Evolutionary conservation across 2,329 filamentous ascomycete genomes (phyloP).

Genomic region (Phialophora expanda): DNA sequence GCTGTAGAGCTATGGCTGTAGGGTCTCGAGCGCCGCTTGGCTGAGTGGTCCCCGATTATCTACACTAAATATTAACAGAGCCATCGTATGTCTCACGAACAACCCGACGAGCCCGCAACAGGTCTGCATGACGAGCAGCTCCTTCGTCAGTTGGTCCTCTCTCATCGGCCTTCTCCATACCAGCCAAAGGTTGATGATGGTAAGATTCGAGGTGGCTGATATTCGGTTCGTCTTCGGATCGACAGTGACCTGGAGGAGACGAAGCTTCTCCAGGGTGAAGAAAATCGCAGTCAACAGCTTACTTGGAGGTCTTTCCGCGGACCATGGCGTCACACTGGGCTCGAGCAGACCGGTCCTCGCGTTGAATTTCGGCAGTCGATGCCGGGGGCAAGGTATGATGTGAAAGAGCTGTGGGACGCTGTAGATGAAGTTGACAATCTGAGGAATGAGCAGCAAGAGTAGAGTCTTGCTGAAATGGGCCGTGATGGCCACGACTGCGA

Average conservation of each 20-base stretch:
- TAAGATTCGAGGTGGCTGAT: slow-evolving; percentile 84
- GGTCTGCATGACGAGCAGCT: slow-evolving; percentile 79
- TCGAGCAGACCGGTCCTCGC: slow-evolving; percentile 82
- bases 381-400: slow-evolving; percentile 87
- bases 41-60: slow-evolving; percentile 66
- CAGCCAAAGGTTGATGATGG: slow-evolving; percentile 92
- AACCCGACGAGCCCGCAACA: slow-evolving; percentile 78
- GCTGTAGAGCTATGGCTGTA: not conserved
- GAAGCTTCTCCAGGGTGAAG: slow-evolving; percentile 70
- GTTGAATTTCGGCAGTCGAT: slow-evolving; percentile 89
- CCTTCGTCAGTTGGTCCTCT: slow-evolving; percentile 80
- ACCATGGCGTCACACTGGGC: slow-evolving; percentile 80
- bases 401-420: slow-evolving; percentile 90
- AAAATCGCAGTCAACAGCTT: slow-evolving; percentile 67
- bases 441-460: slow-evolving; percentile 84
- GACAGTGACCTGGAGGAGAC: slow-evolving; percentile 69
- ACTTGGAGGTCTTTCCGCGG: slow-evolving; percentile 67
- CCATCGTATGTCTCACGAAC: slow-evolving; percentile 83
- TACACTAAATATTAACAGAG: slow-evolving; percentile 83
- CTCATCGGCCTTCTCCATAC: slow-evolving; percentile 91
- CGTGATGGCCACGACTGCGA: slow-evolving; percentile 93
- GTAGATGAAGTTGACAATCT: slow-evolving; percentile 96
- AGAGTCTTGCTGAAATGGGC: slow-evolving; percentile 98
- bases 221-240: slow-evolving; percentile 65
- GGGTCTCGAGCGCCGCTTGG: not conserved